Base-by-base conservation (phyloP, 176 grass and related monocot species). In the Metroxylon sagu region DNA sequence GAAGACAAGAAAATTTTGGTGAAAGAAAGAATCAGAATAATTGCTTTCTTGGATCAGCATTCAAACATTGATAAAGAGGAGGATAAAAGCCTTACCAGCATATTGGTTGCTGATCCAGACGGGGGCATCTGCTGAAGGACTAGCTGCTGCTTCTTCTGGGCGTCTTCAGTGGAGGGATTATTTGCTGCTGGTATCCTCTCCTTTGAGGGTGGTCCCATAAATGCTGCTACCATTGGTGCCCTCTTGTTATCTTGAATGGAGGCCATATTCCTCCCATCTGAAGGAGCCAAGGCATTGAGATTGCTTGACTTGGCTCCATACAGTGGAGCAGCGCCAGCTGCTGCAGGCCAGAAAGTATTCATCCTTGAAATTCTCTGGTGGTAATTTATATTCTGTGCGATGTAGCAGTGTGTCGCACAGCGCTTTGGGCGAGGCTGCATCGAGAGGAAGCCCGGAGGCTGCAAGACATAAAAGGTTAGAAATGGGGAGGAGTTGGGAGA, bases 351-450 rank as follows among this genome's bases (percentile, higher is more conserved):
- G 71, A 89, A 87, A 17, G 82, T 51, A 71, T 77, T 85, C 79
- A 98, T 83, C 82, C 79, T 92, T 14, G 79, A 14, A 70, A 92
- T 0, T 51, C 71, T 74, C 79, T 98, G 87, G 25, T 86, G 65
- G 68, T 89, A 78, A 5, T 66, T 65, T 71, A 93, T 98, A 53
- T 78, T 76, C 71, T 98, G 76, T 4, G 94, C 88, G 56, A 98
- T 80, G 59, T 83, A 93, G 66, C 70, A 89, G 80, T 98, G 94
- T 0, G 88, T 98, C 8, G 73, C 82, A 26, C 88, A 89, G 48
- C 87, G 81, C 73, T 98, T 98, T 6, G 73, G 71, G 0, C 81
- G 88, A 21, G 85, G 76, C 3, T 72, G 78, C n/a, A 60, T 62
- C 25, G 72, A 62, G 35, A 90, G 12, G 7, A 88, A 72, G 59